Conservation (phyloP, 2,329 filamentous ascomycete species). For the Calonectria hongkongensis region DNA sequence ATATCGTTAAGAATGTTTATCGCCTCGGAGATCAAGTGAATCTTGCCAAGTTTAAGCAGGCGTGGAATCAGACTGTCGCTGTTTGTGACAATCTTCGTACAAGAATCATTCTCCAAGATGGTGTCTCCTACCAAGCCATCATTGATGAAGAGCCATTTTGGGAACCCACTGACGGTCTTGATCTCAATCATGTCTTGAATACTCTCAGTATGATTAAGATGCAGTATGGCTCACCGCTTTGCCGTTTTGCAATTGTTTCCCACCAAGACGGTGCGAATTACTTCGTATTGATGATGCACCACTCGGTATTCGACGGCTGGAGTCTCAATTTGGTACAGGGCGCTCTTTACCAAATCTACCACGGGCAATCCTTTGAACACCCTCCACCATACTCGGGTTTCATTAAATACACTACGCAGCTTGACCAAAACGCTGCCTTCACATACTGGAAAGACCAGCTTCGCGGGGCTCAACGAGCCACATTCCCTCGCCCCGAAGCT, state of each 20-base stretch:
- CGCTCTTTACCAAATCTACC: slow-evolving; percentile 21
- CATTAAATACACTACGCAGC: slow-evolving; percentile 27
- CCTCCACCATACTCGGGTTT: slow-evolving; percentile 22
- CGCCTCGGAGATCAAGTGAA: background rate
- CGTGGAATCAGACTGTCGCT: slow-evolving; percentile 14
- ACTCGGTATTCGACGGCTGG: slow-evolving; percentile 31
- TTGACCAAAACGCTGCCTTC: background rate
- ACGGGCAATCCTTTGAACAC: background rate
- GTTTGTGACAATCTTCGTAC: slow-evolving; percentile 18
- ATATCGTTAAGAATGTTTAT: slow-evolving; percentile 29
- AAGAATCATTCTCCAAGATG: background rate
- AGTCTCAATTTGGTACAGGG: slow-evolving; percentile 14
- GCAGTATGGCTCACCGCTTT: slow-evolving; percentile 25
- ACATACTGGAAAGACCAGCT: slow-evolving; percentile 24
- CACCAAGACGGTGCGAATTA: background rate
- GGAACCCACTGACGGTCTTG: slow-evolving; percentile 15
- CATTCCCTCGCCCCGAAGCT: slow-evolving; percentile 3
- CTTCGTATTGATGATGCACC: slow-evolving; percentile 25
- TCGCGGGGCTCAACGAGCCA: slow-evolving; percentile 2
- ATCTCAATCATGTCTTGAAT: slow-evolving; percentile 16
- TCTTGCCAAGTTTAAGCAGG: background rate
- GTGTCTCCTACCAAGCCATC: background rate
- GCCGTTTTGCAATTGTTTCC: background rate
- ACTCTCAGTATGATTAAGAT: slow-evolving; percentile 6
- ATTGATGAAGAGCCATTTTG: slow-evolving; percentile 6